phyloP scores from a whole-genome alignment of 805 yeast genomes.

The Hanseniaspora lachancei region DNA sequence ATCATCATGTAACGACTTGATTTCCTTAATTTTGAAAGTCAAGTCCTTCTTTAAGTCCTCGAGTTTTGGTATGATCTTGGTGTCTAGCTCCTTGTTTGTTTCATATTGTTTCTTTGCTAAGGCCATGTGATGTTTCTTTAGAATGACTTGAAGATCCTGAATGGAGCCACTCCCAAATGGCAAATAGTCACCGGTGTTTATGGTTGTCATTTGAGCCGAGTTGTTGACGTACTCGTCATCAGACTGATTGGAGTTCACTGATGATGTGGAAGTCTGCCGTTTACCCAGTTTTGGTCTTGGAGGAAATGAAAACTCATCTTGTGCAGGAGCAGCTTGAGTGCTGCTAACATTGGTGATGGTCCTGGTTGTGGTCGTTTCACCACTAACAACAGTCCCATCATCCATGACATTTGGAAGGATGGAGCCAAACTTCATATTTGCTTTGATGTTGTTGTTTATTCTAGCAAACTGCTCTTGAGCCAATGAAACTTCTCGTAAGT shows the following conservation, averaged over 20 bases:
- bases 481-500: conserved; percentile 60
- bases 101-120: conserved; percentile 43
- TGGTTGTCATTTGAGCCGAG: conserved; percentile 6
- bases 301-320: conserved; percentile 7
- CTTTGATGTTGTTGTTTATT: conserved; percentile 61
- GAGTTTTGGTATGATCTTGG: conserved; percentile 43
- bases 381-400: conserved; percentile 27
- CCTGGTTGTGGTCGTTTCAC: conserved; percentile 9
- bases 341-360: neutral
- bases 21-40: conserved; percentile 65
- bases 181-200: conserved; percentile 35
- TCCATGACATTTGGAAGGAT: conserved; percentile 29
- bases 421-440: conserved; percentile 37
- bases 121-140: conserved; percentile 51
- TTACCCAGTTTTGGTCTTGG: conserved; percentile 7
- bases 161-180: conserved; percentile 66
- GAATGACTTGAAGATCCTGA: conserved; percentile 59
- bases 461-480: conserved; percentile 64
- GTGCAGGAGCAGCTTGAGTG: neutral
- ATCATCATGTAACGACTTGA: conserved; percentile 51
- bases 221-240: conserved; percentile 9
- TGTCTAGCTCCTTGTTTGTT: conserved; percentile 42
- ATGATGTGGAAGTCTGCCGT: neutral
- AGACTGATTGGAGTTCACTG: conserved; percentile 8
- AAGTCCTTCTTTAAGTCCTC: conserved; percentile 56